Evolutionary conservation across 495 filamentous ascomycete genomes (phyloP).

Genomic region (Penicillium crystallinum): DNA sequence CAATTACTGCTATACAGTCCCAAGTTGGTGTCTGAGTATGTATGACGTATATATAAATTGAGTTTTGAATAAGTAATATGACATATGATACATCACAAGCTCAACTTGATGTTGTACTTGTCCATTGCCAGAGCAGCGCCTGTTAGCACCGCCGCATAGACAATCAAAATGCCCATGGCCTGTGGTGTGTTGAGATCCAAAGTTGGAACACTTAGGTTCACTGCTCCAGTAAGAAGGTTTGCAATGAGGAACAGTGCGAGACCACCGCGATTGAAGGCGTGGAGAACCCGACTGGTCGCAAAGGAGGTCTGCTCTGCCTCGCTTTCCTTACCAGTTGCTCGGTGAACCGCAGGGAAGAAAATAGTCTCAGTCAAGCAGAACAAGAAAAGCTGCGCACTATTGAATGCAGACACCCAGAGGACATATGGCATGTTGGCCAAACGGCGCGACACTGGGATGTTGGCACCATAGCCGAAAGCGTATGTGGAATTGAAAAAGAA

Average conservation of each 20-base stretch:
- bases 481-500: conserved; percentile 64
- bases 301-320: conserved; percentile 56
- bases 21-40: too few species aligned
- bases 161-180: conserved; percentile 70
- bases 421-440: conserved; percentile 93
- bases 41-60: neutral
- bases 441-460: conserved; percentile 72
- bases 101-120: conserved; percentile 62
- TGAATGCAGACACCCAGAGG: conserved; percentile 86
- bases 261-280: conserved; percentile 84
- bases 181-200: conserved; percentile 55
- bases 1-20: too few species aligned
- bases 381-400: conserved; percentile 67
- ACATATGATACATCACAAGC: conserved; percentile 41
- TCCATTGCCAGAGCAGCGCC: conserved; percentile 67
- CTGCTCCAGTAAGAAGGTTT: conserved; percentile 80
- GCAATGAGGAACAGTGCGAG: conserved; percentile 81
- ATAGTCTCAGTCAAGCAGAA: conserved; percentile 73
- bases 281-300: conserved; percentile 72
- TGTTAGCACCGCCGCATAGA: conserved; percentile 63
- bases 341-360: conserved; percentile 69
- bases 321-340: conserved; percentile 35
- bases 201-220: conserved; percentile 82
- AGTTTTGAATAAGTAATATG: conserved; percentile 10
- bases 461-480: conserved; percentile 57